Evolutionary conservation across 768 basidiomycete species (phyloP), one percentile per base, ranked within the genome.

Genomic region (Amanita inopinata): DNA sequence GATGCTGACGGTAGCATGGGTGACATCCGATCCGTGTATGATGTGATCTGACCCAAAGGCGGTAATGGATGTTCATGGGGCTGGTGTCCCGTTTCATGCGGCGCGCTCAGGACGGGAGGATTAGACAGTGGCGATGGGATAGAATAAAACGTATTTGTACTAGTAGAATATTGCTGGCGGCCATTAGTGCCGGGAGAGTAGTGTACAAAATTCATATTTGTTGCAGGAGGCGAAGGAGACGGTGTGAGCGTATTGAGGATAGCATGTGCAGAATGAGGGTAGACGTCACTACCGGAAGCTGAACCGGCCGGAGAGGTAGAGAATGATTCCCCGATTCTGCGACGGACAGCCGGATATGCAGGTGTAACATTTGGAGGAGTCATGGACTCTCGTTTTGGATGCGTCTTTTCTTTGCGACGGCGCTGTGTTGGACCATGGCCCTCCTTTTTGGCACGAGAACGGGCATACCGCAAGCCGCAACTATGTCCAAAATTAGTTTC

Each of bases 381-480:
- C 12, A 60, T 57, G 9, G 67, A 65, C 15, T 67, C 67, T 38
- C 76, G 61, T 47, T 71, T 72, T 15, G 52, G 47, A 19, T 61
- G 43, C 8, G 56, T 60, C 51, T 82, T 81, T 40, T 84, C 82
- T 60, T 84, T 83, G 45, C 77, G 71, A 46, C 76, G 69, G 27
- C 83, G 76, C 56, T 76, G 71, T 8, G 66, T 49, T 12, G 63
- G 63, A 46, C 64, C 63, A 51, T 74, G 68, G 12, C 81, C 89
- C 62, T 85, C 86, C 57, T 87, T 87, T 66, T 92, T 92, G 45
- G 89, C 89, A 53, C 84, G 76, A 40, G 85, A 85, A 44, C 88
- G 81, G 48, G 89, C 87, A 60, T 78, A 91, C 34, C 88, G 79
- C 47, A 92, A 70, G 17, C 88, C 88, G 58, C 88, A 91, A 33